Evolutionary conservation across 2,329 filamentous ascomycete genomes (phyloP).

Genomic region (Rhynchosporium graminicola): DNA sequence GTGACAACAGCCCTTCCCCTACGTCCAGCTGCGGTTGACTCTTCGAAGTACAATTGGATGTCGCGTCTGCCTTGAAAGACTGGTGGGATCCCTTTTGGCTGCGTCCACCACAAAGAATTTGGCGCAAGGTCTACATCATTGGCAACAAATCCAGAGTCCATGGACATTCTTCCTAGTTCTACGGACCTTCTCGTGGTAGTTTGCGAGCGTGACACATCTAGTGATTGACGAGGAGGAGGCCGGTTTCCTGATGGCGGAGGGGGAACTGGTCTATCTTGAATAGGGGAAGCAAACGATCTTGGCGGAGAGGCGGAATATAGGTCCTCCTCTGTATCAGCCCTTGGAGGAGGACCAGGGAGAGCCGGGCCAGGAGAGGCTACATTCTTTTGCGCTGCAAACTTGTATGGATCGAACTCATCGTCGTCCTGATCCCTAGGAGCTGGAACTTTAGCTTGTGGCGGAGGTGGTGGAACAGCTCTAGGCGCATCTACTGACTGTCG

Average conservation of each 20-base stretch:
- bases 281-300: conserved; percentile 37
- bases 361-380: conserved; percentile 10
- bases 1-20: conserved; percentile 71
- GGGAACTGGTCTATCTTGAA: conserved; percentile 44
- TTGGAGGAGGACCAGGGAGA: conserved; percentile 25
- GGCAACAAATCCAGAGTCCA: conserved; percentile 82
- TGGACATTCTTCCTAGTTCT: conserved; percentile 73
- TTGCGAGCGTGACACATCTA: conserved; percentile 61
- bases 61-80: conserved; percentile 81
- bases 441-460: conserved; percentile 43
- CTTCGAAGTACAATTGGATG: conserved; percentile 78
- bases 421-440: conserved; percentile 60
- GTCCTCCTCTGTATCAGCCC: conserved; percentile 37
- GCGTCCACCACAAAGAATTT: conserved; percentile 82
- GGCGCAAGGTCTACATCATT: conserved; percentile 79
- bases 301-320: conserved; percentile 41
- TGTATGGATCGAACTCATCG: conserved; percentile 72
- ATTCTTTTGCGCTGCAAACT: conserved; percentile 46
- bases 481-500: conserved; percentile 71
- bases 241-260: conserved; percentile 43
- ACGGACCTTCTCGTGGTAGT: conserved; percentile 54
- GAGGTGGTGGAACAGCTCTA: conserved; percentile 62
- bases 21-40: conserved; percentile 68
- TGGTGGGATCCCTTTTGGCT: conserved; percentile 76
- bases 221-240: conserved; percentile 56